These are phyloP conservation scores for Aristolochia contorta DNA, from an alignment of 164 flowering plant genomes.

Conservation along the genomic window DNA sequence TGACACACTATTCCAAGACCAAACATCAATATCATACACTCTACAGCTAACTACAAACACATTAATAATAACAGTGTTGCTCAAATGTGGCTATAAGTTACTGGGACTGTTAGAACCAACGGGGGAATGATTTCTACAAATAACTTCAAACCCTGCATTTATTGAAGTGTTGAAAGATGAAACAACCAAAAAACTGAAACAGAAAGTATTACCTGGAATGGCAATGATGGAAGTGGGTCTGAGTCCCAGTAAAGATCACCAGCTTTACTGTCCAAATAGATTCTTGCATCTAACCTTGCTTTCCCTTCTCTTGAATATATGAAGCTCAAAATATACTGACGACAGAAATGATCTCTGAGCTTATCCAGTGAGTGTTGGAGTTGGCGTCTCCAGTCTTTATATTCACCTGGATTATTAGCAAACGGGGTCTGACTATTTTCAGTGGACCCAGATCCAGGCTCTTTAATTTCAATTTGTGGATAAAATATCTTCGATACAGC, in stretches of 20 bases:
- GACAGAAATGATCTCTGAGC: slow-evolving; percentile 84
- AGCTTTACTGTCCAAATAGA: slow-evolving; percentile 54
- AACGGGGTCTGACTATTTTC: slow-evolving; percentile 21
- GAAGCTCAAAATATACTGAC: slow-evolving; percentile 84
- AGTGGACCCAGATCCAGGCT: slow-evolving; percentile 26
- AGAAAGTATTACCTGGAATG: slow-evolving; percentile 69
- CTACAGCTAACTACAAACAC: too few relatives aligned
- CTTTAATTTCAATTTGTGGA: slow-evolving; percentile 34
- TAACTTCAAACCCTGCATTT: neutral
- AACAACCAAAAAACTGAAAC: neutral
- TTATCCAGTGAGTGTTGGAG: slow-evolving; percentile 83
- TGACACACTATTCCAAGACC: too few relatives aligned
- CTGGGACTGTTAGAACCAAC: too few relatives aligned
- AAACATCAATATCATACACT: too few relatives aligned
- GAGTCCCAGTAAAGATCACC: slow-evolving; percentile 53
- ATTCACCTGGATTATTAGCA: slow-evolving; percentile 34
- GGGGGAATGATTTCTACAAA: too few relatives aligned
- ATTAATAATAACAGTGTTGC: too few relatives aligned
- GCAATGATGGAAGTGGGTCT: slow-evolving; percentile 79
- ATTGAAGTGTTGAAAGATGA: neutral
- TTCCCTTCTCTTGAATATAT: slow-evolving; percentile 87
- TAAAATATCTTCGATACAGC: slow-evolving; percentile 46
- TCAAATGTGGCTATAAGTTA: too few relatives aligned
- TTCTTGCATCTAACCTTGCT: slow-evolving; percentile 62
- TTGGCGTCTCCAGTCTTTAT: slow-evolving; percentile 90